Evolutionary conservation across 495 filamentous ascomycete species (phyloP), one percentile per base, ranked within the genome.

Genomic region (Daldinia childiae): DNA sequence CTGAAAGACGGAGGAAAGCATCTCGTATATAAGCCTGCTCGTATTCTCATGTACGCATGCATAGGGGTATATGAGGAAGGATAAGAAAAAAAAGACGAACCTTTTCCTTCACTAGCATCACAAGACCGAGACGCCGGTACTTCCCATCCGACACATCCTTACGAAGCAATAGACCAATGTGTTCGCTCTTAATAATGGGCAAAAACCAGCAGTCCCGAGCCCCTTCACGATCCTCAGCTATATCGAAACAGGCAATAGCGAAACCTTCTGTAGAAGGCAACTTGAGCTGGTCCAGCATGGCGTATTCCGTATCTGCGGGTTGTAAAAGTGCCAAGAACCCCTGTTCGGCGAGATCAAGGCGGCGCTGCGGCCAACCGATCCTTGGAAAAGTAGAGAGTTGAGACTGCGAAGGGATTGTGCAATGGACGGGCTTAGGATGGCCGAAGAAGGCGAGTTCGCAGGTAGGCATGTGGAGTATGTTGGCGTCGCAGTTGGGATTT

Each of bases 361-460:
- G 60, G 24, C 17, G 4, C 2, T 0, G 34, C 8, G 27, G 48
- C 15, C 24, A 36, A 6, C 59, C 43, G 12, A 0, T 32, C 9
- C 2, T 27, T 1, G 17, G 34, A 9, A 64, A 61, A 8, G 14
- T 17, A 6, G 61, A 9, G 4, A 50, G 21, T 15, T 64, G 43
- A n/a, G 51, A 12, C 54, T 30, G 43, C 9, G 36, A 29, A n/a
- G 17, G n/a, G 7, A 11, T 6, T 1, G 50, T 32, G 34, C 60
- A 62, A 32, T 39, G 50, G 12, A 61, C 68, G 11, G 12, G 68
- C 30, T 71, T 71, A 1, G 72, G 72, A 3, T 58, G 72, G 4
- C 64, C 70, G 4, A 73, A 48, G 50, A 73, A 73, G 8, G 19
- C 11, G 21, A 73, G 65, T 17, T 73, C 70, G 56, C 70, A 73